These are phyloP conservation scores for Verticillium albo-atrum DNA, from an alignment of 2,329 filamentous ascomycete genomes.

Conservation along the genomic window DNA sequence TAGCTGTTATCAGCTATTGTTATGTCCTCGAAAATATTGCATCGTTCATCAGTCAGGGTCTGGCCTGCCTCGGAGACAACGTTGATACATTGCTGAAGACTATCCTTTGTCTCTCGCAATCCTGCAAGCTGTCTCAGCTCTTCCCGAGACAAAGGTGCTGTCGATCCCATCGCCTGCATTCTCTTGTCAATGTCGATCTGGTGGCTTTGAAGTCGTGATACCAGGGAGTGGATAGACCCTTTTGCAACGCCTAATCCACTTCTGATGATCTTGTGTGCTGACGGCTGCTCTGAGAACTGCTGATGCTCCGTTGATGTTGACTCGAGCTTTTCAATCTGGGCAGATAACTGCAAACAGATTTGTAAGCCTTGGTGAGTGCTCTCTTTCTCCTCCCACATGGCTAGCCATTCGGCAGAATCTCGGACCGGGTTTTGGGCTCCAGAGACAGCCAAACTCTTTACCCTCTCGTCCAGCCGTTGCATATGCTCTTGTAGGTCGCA, in stretches of 20 bases:
- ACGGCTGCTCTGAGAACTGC: constrained; percentile 12
- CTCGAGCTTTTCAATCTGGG: constrained; percentile 1
- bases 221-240: constrained; percentile 12
- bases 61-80: constrained; percentile 14
- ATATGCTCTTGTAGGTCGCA: constrained; percentile 2
- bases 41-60: constrained; percentile 12
- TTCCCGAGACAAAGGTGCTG: constrained; percentile 7
- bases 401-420: neutral
- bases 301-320: constrained; percentile 9
- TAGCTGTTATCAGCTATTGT: constrained; percentile 16
- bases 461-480: neutral
- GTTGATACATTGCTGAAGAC: constrained; percentile 15
- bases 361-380: constrained; percentile 1
- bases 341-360: neutral
- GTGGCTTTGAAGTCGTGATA: constrained; percentile 11
- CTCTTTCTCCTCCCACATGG: neutral
- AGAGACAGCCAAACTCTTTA: neutral
- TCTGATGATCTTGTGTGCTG: constrained; percentile 14
- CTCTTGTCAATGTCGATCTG: constrained; percentile 10
- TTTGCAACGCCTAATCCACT: constrained; percentile 11
- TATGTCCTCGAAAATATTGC: constrained; percentile 20
- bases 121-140: constrained; percentile 9
- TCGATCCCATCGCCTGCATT: constrained; percentile 8
- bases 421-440: neutral
- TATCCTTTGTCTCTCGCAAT: constrained; percentile 16